Conservation (phyloP, 176 grass and related monocot genomes). For the Miscanthus lutarioriparius region DNA sequence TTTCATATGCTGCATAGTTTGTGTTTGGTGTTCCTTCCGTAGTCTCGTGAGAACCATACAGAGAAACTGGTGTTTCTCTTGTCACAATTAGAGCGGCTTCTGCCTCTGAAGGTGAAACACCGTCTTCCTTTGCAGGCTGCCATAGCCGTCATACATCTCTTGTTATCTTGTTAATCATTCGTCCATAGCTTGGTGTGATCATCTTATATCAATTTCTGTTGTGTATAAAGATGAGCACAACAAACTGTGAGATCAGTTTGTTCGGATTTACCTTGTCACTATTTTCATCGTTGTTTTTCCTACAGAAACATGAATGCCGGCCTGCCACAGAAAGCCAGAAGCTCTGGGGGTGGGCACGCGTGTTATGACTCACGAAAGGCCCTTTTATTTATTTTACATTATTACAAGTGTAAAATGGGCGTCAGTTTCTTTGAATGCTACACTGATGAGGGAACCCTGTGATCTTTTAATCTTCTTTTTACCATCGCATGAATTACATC, state of each 20-base stretch:
- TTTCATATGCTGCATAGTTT: slow-evolving; percentile 1
- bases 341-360: no score
- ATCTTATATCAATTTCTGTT: not conserved
- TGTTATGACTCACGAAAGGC: not conserved
- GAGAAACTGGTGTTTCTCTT: slow-evolving; percentile 26
- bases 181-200: not conserved
- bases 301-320: not conserved
- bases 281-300: not conserved
- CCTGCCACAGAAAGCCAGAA: no score
- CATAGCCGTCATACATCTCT: not conserved
- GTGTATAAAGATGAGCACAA: not conserved
- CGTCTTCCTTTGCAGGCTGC: not conserved
- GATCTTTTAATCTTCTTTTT: not conserved
- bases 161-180: not conserved
- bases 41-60: not conserved
- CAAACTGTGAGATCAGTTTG: not conserved
- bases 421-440: not conserved
- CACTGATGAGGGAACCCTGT: not conserved
- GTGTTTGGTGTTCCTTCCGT: slow-evolving; percentile 17
- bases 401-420: not conserved
- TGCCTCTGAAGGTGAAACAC: not conserved
- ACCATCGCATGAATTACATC: not conserved
- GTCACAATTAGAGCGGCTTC: slow-evolving; percentile 6
- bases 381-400: not conserved
- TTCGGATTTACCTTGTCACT: not conserved